Evolutionary conservation across 2,329 filamentous ascomycete species (phyloP), one percentile per base, ranked within the genome.

Genomic region (Aspergillus novofumigatus): DNA sequence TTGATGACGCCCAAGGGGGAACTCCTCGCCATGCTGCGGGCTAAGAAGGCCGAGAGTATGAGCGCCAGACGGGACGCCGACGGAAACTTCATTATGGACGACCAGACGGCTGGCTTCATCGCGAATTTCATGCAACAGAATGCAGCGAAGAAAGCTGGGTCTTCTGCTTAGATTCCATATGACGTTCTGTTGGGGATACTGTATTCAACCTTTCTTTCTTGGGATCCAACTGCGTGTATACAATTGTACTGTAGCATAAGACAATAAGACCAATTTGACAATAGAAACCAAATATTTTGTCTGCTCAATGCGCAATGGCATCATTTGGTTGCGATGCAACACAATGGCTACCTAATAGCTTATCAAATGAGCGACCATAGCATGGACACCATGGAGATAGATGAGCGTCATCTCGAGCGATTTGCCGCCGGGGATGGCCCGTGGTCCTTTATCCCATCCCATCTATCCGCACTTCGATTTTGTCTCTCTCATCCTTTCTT

Each of bases 1-100:
- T 74, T 82, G 70, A 68, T 78, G 59, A 81, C 79, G 52, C 81
- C 81, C 10, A 63, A 75, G 62, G 75, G 77, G 56, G 77, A 81
- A 64, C 65, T 75, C 57, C 58, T 66, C 51, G 69, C 67, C n/a
- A 67, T 70, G 59, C 68, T 72, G 56, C 63, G 68, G 54, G 70
- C 72, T 55, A 71, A 74, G 64, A 73, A 67, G 58, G 59, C 61
- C 51, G 72, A 73, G 59, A 72, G 71, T 54, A 67, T 67, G 51
- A 68, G 75, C 57, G 68, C 60, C 6, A 66, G 57, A 35, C 65
- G 68, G 54, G 74, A 77, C 56, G 69, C 72, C 50, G 66, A 74
- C 55, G 74, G 75, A 5, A 75, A 76, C 55, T 60, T 67, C 54
- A 66, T 67, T 54, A 66, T 77, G 62, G 65, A 70, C 47, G 48